Evolutionary conservation across 306 rosid species (phyloP).

Genomic region (Begonia fuchsioides): DNA sequence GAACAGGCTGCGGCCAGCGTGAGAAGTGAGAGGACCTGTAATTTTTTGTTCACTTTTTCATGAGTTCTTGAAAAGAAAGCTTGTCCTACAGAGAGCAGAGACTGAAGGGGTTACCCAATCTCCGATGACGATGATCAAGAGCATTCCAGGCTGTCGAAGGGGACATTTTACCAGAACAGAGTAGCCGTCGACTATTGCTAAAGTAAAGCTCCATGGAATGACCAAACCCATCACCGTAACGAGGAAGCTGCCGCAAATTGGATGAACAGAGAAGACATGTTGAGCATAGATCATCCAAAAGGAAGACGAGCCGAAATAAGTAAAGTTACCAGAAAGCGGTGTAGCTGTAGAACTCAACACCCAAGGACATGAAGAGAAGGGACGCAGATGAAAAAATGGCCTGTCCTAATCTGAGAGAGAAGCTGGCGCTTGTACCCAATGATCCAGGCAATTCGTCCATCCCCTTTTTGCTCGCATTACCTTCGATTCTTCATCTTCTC

Average conservation of each 20-base stretch:
- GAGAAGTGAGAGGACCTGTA: constrained; percentile 52
- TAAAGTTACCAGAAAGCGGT: constrained; percentile 69
- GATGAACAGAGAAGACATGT: neutral
- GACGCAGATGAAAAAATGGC: constrained; percentile 67
- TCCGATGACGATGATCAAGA: constrained; percentile 50
- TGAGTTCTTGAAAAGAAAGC: too few species aligned
- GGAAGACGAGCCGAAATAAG: neutral
- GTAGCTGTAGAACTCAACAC: constrained; percentile 77
- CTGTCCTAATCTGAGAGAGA: constrained; percentile 67
- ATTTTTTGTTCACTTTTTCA: neutral
- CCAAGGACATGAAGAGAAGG: constrained; percentile 74
- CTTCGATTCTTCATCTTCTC: neutral
- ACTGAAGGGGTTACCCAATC: constrained; percentile 48
- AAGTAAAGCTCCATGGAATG: constrained; percentile 86
- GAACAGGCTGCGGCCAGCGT: constrained; percentile 74
- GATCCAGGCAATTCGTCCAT: constrained; percentile 77
- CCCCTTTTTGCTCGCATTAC: constrained; percentile 12
- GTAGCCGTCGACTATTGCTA: constrained; percentile 77
- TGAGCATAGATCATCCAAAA: constrained; percentile 3
- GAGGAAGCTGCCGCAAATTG: constrained; percentile 37
- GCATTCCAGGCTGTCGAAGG: constrained; percentile 55
- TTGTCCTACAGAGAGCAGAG: too few species aligned
- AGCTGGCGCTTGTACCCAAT: constrained; percentile 56
- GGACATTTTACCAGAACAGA: constrained; percentile 57
- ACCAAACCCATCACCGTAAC: constrained; percentile 82